Conservation (phyloP, 2,329 filamentous ascomycete species). For the Thermothelomyces thermophilus region DNA sequence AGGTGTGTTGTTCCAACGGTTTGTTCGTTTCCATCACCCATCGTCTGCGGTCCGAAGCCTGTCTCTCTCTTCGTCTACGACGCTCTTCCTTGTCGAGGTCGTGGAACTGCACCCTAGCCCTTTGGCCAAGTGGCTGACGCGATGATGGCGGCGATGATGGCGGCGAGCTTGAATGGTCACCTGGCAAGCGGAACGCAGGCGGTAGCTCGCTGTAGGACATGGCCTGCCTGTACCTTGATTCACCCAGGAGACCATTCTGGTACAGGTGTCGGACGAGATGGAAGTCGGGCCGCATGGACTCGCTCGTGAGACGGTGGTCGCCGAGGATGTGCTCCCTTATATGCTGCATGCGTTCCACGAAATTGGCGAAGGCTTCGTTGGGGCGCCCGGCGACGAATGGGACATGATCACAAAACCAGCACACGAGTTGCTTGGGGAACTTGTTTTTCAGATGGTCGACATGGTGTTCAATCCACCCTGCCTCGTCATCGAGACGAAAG, state of each 20-base stretch:
- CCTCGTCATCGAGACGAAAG: conserved; percentile 35
- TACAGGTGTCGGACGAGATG: conserved; percentile 35
- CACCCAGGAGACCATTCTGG: conserved; percentile 26
- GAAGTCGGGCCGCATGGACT: conserved; percentile 35
- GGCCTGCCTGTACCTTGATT: conserved; percentile 17
- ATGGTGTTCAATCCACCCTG: conserved; percentile 43
- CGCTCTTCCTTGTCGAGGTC: neutral
- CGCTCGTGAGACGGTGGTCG: conserved; percentile 17
- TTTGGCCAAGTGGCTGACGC: neutral
- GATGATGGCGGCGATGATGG: too few species aligned
- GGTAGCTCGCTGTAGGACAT: conserved; percentile 20
- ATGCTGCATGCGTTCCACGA: conserved; percentile 42
- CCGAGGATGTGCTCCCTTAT: conserved; percentile 39
- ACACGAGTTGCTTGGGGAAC: conserved; percentile 35
- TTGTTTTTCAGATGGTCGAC: conserved; percentile 30
- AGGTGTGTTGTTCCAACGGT: neutral
- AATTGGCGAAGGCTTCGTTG: conserved; percentile 25
- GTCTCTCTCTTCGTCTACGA: neutral
- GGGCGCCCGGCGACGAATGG: conserved; percentile 27
- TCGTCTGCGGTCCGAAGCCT: neutral
- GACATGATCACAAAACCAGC: conserved; percentile 44
- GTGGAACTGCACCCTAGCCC: neutral
- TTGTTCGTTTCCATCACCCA: neutral
- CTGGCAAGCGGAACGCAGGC: conserved; percentile 6
- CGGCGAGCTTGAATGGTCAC: too few species aligned